Conservation (phyloP, 139 green algal genomes). For the Ostreobium quekettii region DNA sequence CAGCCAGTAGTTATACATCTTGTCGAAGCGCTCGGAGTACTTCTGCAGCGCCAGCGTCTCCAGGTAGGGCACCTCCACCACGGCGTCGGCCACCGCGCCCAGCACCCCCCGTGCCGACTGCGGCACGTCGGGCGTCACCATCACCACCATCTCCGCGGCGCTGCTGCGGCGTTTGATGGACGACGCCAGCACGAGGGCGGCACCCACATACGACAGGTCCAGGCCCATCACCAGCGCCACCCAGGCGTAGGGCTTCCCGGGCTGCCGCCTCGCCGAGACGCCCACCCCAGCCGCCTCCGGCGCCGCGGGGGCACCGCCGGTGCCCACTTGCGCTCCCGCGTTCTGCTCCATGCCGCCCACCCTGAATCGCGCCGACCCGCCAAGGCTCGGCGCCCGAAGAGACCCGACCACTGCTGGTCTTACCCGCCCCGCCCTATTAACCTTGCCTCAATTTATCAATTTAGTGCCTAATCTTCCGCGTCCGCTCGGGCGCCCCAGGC, state of each 20-base stretch:
- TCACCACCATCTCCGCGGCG: slow-evolving; percentile 6
- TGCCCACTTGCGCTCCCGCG: too few relatives aligned
- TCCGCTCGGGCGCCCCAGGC: too few relatives aligned
- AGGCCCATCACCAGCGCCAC: slow-evolving; percentile 3
- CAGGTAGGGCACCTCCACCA: slow-evolving; percentile 16
- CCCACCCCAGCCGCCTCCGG: too few relatives aligned
- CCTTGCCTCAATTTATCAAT: too few relatives aligned
- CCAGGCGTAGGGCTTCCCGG: slow-evolving; percentile 2
- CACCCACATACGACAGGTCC: slow-evolving; percentile 7
- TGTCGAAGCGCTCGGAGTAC: slow-evolving; percentile 20
- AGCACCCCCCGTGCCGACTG: background rate
- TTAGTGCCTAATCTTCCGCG: too few relatives aligned
- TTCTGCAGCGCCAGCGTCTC: slow-evolving; percentile 13
- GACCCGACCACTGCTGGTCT: too few relatives aligned
- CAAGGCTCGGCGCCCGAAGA: too few relatives aligned
- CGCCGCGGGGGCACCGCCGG: too few relatives aligned
- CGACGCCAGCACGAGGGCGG: slow-evolving; percentile 1
- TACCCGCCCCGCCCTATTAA: too few relatives aligned
- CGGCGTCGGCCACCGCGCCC: background rate
- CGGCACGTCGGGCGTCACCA: slow-evolving; percentile 18
- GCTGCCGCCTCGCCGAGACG: too few relatives aligned
- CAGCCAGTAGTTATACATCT: slow-evolving; percentile 21
- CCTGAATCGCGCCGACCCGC: too few relatives aligned
- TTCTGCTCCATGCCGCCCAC: too few relatives aligned
- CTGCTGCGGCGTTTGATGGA: background rate